Conservation (phyloP, 495 filamentous ascomycete species). For the Podospora pseudopauciseta region DNA sequence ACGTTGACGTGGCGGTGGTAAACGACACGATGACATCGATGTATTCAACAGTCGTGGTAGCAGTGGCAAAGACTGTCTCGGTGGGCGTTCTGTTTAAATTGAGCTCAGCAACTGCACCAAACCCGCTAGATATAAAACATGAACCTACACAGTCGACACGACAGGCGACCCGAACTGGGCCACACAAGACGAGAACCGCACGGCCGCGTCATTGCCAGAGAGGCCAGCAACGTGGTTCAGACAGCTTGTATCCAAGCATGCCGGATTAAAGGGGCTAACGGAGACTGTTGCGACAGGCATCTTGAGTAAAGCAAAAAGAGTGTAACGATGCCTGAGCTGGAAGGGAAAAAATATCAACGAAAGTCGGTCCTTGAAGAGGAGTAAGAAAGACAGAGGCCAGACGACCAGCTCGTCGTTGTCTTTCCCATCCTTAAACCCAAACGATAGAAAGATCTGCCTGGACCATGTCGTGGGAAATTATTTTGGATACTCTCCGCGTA, state of each 20-base stretch:
- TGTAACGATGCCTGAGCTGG: neutral
- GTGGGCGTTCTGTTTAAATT: neutral
- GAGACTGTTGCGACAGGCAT: neutral
- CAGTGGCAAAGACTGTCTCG: neutral
- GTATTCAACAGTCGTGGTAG: constrained; percentile 7
- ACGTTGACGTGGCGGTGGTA: neutral
- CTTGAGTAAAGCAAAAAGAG: neutral
- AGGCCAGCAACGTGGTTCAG: constrained; percentile 4
- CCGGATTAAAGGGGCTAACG: neutral
- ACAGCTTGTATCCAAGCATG: constrained; percentile 1
- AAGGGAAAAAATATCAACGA: neutral
- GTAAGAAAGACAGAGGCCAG: neutral
- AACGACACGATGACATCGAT: constrained; percentile 3
- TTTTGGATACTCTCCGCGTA: no score
- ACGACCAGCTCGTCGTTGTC: neutral
- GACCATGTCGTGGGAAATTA: neutral
- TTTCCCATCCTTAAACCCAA: neutral
- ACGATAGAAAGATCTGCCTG: neutral
- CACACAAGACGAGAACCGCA: constrained; percentile 1
- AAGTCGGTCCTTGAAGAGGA: neutral
- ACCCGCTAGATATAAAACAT: neutral
- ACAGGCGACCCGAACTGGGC: constrained; percentile 1
- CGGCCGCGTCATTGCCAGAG: neutral
- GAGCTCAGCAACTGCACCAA: no score
- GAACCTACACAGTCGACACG: neutral